phyloP scores from a whole-genome alignment of 441 rosid species.

The Euphorbia schlechtendalii region DNA sequence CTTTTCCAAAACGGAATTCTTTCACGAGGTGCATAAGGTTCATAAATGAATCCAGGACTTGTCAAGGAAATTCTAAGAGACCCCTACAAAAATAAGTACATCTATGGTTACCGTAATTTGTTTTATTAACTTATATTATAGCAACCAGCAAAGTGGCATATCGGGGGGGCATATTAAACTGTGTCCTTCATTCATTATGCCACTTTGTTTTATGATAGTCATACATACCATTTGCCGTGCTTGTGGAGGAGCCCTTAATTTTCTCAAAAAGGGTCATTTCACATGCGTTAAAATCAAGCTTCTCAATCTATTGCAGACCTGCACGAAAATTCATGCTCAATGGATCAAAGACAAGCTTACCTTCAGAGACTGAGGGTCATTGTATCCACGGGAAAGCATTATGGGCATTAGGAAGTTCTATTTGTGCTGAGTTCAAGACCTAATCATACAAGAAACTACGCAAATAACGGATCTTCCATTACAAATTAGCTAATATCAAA shows the following conservation, averaged over 20 bases:
- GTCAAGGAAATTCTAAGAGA: constrained; percentile 54
- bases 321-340: constrained; percentile 2
- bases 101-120: constrained; percentile 10
- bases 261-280: not conserved
- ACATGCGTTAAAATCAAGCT: not conserved
- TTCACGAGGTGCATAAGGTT: constrained; percentile 66
- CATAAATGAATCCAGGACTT: constrained; percentile 86
- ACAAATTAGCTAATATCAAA: not conserved
- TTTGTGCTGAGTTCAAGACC: constrained; percentile 32
- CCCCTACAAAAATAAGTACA: constrained; percentile 46
- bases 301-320: not conserved
- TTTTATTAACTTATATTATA: not conserved
- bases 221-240: constrained; percentile 59
- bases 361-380: constrained; percentile 34
- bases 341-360: constrained; percentile 25
- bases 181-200: not conserved
- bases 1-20: constrained; percentile 69
- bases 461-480: constrained; percentile 2
- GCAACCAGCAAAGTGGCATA: constrained; percentile 9
- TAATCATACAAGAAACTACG: constrained; percentile 24
- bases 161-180: not conserved
- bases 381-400: constrained; percentile 32
- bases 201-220: no score
- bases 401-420: constrained; percentile 33
- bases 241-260: constrained; percentile 64